Base-by-base conservation (phyloP, 495 filamentous ascomycete genomes). In the Xylaria sp. region DNA sequence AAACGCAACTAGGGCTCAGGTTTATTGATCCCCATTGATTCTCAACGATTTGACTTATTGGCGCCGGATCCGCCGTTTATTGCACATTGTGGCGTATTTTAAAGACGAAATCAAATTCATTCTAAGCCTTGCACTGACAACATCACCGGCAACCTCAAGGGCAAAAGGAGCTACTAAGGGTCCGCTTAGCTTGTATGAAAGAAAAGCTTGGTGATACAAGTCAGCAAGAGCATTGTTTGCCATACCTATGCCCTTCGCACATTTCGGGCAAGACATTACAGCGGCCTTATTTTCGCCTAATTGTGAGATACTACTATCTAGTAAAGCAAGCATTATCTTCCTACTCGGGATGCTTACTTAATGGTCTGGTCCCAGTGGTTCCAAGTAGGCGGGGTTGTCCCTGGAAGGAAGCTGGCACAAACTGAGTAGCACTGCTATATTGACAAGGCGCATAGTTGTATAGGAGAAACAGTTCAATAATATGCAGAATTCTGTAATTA, bases 381-480 rank as follows among this genome's bases (percentile, higher is more conserved):
- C n/a, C n/a, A n/a, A n/a, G n/a, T n/a, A n/a, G 9, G 43, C 24
- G 3, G 6, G 24, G 15, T 19, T 31, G 21, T 26, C 31, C 43
- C 15, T 14, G 17, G 21, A 37, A 50, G 62, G 62, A 65, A 65
- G 44, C 62, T 50, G 43, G 24, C 43, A 35, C 62, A 65, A 15
- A 21, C 29, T 29, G 52, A 37, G 57, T n/a, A 37, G 57, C 57
- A 21, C 17, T 59, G 31, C 31, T n/a, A 37, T 37, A 64, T 26
- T 17, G 15, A 31, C 61, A n/a, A 64, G 24, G 15, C 61, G 5
- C 40, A 46, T 31, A 41, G 17, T n/a, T 29, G 29, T 46, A 50
- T 50, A 66, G 3, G 19, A 52, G 33, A 37, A 24, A 17, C 31
- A 19, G n/a, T 15, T 37, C 26, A 37, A 14, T 61, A n/a, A 6